Conservation (phyloP, 2,329 filamentous ascomycete genomes). For the Trichoderma sp. region DNA sequence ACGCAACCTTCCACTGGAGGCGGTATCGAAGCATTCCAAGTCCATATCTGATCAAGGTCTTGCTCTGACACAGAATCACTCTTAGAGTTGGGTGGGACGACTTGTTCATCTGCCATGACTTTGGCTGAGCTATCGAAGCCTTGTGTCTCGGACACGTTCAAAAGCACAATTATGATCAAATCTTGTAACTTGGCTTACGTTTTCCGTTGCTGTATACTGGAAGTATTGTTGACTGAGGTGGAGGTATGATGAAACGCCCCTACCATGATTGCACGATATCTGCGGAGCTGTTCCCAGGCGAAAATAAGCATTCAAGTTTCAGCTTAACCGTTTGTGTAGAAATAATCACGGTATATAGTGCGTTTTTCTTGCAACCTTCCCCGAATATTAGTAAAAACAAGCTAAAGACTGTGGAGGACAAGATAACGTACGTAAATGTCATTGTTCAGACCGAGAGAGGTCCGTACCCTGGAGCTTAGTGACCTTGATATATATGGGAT, state of each 20-base stretch:
- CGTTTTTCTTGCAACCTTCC: background rate
- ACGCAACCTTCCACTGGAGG: conserved; percentile 32
- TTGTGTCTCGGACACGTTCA: background rate
- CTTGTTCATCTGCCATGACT: background rate
- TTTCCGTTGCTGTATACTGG: background rate
- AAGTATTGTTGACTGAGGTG: background rate
- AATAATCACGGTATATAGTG: background rate
- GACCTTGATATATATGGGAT: background rate
- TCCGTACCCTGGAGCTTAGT: background rate
- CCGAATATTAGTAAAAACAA: background rate
- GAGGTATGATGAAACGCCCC: background rate
- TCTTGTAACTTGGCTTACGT: background rate
- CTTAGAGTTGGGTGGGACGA: background rate
- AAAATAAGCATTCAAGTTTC: background rate
- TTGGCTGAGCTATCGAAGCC: background rate
- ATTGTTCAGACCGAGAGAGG: background rate
- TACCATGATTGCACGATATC: background rate
- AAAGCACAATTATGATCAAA: background rate
- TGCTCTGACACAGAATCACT: background rate
- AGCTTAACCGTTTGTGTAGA: background rate
- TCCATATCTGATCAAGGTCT: conserved; percentile 18
- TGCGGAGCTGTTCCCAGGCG: background rate
- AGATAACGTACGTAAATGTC: background rate
- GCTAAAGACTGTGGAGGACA: background rate
- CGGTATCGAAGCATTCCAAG: conserved; percentile 22